Evolutionary conservation across 2,329 filamentous ascomycete species (phyloP), one percentile per base, ranked within the genome.

Genomic region (Stagonosporopsis tanaceti): DNA sequence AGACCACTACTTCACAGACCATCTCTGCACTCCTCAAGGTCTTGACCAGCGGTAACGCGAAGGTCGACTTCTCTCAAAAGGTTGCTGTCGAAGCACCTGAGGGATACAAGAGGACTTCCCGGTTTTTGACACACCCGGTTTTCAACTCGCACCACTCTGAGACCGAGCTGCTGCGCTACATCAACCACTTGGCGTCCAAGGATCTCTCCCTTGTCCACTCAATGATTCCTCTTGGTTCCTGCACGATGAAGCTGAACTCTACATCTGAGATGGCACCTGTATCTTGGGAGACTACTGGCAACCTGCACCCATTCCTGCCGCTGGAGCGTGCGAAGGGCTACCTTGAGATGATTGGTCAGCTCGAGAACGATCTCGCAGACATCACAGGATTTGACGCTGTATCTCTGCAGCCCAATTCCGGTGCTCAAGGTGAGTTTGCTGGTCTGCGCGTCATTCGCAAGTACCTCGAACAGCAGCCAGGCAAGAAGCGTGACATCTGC

Each of bases 221-320:
- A 15, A 98, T 98, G 94, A 98, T 98, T 60, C 93, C 94, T 2
- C 85, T 98, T 1, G 94, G 94, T 20, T 97, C 94, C 1, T 98
- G 94, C 82, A 98, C 94, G 14, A 98, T 98, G 94, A 98, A 98
- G 83, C 87, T 97, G 50, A 97, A 97, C 76, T 91, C 90, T 39
- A 95, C 93, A 3, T 91, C 91, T 0, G 92, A 97, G 80, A 97
- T 98, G 94, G 85, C 91, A 15, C 90, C 93, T 7, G 84, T 97
- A 53, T 91, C 91, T 0, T 89, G 88, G 78, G 87, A 88, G 0
- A 86, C 89, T 47, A 92, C 93, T 70, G 85, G 90, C 39, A 87
- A 89, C 60, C 83, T 96, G 32, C 94, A 98, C 78, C 94, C 94
- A 0, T 92, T 93, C 70, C 85, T 88, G 35, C 89, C 90, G 0